These are phyloP conservation scores for Solanum chilense DNA, from an alignment of 257 asterid genomes.

Conservation along the genomic window DNA sequence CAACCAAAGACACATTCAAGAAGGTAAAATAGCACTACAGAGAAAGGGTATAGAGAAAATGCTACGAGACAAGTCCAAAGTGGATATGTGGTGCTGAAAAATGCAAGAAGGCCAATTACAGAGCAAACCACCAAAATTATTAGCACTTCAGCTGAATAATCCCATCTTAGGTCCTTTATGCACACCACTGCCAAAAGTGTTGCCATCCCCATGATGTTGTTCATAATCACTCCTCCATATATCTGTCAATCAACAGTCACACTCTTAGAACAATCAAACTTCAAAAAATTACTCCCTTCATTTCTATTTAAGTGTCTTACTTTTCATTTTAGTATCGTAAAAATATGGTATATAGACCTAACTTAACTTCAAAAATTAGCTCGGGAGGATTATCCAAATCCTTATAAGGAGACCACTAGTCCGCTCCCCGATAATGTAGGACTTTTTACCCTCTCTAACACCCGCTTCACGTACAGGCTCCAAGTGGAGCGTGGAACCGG, in stretches of 20 bases:
- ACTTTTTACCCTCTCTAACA: too few species aligned
- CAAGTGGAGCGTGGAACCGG: too few species aligned
- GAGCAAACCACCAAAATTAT: slow-evolving; percentile 18
- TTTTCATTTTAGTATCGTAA: not conserved
- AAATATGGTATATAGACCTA: too few species aligned
- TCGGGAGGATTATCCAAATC: too few species aligned
- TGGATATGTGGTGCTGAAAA: slow-evolving; percentile 12
- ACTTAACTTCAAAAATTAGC: too few species aligned
- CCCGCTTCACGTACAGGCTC: too few species aligned
- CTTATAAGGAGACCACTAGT: too few species aligned
- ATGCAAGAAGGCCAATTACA: slow-evolving; percentile 19
- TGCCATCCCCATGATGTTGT: slow-evolving; percentile 25
- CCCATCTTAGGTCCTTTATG: slow-evolving; percentile 23
- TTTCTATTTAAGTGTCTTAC: not conserved
- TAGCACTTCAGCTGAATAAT: slow-evolving; percentile 30
- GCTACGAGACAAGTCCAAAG: slow-evolving; percentile 26
- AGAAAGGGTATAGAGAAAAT: slow-evolving; percentile 19
- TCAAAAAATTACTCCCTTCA: not conserved
- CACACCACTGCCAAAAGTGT: slow-evolving; percentile 16
- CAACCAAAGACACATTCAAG: slow-evolving; percentile 12
- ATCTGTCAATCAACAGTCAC: slow-evolving; percentile 10
- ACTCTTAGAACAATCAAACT: not conserved
- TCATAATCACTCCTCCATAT: slow-evolving; percentile 32
- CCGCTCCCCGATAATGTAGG: too few species aligned
- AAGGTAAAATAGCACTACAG: slow-evolving; percentile 11